phyloP scores from a whole-genome alignment of 2,329 filamentous ascomycete genomes.

The Xylariales sp. region DNA sequence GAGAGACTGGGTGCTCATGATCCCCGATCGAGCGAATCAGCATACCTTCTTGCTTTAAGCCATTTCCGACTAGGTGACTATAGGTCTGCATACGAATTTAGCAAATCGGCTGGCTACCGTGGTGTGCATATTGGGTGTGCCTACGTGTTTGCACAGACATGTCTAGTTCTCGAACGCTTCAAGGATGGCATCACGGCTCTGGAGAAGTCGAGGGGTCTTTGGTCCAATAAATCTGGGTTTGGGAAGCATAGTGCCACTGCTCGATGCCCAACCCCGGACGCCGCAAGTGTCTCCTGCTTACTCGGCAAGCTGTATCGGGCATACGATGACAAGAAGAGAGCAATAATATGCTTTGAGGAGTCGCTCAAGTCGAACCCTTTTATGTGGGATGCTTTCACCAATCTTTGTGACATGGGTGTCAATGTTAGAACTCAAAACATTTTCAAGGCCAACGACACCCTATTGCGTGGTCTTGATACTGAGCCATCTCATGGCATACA shows the following conservation, averaged over 20 bases:
- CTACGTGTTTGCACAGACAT: constrained; percentile 89
- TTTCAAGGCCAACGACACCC: constrained; percentile 65
- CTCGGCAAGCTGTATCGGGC: constrained; percentile 83
- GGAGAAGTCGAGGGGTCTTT: constrained; percentile 75
- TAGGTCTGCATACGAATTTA: constrained; percentile 81
- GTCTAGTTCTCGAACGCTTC: constrained; percentile 71
- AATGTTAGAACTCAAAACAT: constrained; percentile 79
- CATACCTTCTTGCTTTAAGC: constrained; percentile 79
- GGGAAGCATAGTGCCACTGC: constrained; percentile 78
- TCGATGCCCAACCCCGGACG: constrained; percentile 74
- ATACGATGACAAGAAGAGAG: constrained; percentile 78
- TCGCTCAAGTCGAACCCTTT: constrained; percentile 87
- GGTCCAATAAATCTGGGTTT: constrained; percentile 71
- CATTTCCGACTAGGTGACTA: constrained; percentile 78
- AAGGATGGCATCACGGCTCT: constrained; percentile 79
- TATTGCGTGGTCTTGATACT: constrained; percentile 43
- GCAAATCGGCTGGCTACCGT: constrained; percentile 65
- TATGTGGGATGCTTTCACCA: constrained; percentile 96
- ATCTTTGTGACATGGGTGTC: constrained; percentile 82
- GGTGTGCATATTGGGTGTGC: constrained; percentile 80
- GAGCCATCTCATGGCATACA: constrained; percentile 24
- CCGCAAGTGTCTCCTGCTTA: constrained; percentile 76
- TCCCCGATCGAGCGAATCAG: constrained; percentile 71
- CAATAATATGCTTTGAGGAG: constrained; percentile 82
- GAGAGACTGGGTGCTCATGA: constrained; percentile 84